Conservation (phyloP, 305 asterid genomes). For the Fraxinus nigra region DNA sequence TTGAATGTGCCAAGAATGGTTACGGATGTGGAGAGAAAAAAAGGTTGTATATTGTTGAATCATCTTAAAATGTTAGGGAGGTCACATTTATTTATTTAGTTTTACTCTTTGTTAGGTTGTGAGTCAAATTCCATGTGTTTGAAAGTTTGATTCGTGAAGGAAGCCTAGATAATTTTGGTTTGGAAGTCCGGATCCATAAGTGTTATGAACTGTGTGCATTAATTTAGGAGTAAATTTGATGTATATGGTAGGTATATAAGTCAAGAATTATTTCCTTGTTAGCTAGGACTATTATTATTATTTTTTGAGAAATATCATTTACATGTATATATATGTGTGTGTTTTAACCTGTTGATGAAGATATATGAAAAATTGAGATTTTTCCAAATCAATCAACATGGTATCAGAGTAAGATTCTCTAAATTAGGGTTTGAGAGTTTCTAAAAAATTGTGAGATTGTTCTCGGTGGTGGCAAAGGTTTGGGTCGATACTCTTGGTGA, state of each 20-base stretch:
- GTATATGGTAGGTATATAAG: neutral
- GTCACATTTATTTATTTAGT: neutral
- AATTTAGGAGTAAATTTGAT: neutral
- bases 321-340: neutral
- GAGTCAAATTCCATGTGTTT: neutral
- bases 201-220: neutral
- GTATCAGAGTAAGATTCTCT: no score
- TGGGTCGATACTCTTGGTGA: no score
- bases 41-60: neutral
- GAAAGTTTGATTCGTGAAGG: neutral
- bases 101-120: neutral
- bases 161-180: neutral
- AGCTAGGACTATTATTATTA: neutral
- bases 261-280: neutral
- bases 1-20: neutral
- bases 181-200: neutral
- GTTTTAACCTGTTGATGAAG: no score
- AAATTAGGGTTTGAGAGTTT: no score
- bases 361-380: no score
- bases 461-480: no score
- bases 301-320: neutral
- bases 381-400: no score
- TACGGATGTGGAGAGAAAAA: neutral
- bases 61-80: neutral
- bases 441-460: no score